Conservation (phyloP, 352 stramenopile genomes). For the Phytophthora nicotianae region DNA sequence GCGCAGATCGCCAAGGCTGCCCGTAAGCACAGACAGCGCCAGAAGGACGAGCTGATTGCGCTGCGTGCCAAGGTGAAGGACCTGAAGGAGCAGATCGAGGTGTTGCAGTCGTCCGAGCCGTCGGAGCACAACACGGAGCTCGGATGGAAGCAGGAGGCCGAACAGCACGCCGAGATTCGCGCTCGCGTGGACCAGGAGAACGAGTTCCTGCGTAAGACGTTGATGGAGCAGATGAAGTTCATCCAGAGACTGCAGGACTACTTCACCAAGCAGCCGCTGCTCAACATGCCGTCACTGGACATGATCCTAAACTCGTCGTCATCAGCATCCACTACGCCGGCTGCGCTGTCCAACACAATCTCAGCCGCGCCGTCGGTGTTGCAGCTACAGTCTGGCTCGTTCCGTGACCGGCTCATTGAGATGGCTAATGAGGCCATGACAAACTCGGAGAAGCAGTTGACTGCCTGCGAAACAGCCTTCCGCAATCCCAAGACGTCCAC, state of each 20-base stretch:
- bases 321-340: constrained; percentile 57
- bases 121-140: constrained; percentile 91
- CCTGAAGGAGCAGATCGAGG: constrained; percentile 90
- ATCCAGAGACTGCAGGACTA: constrained; percentile 91
- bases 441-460: constrained; percentile 64
- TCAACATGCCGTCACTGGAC: constrained; percentile 89
- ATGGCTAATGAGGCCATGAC: constrained; percentile 66
- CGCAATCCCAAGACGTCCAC: constrained; percentile 84
- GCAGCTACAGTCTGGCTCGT: constrained; percentile 78
- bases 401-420: constrained; percentile 79
- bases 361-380: constrained; percentile 59
- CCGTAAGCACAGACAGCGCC: constrained; percentile 86
- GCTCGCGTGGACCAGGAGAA: constrained; percentile 90
- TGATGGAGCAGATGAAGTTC: constrained; percentile 94
- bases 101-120: constrained; percentile 86
- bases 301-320: constrained; percentile 86
- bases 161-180: constrained; percentile 88
- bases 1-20: constrained; percentile 90
- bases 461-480: constrained; percentile 78
- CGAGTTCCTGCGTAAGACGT: constrained; percentile 87
- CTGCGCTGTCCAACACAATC: constrained; percentile 73
- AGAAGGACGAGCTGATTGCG: constrained; percentile 89
- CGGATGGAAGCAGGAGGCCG: constrained; percentile 89
- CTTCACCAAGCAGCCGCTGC: constrained; percentile 89
- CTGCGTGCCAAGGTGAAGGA: constrained; percentile 89